Conservation (phyloP, 306 rosid species). For the Rosa persica region DNA sequence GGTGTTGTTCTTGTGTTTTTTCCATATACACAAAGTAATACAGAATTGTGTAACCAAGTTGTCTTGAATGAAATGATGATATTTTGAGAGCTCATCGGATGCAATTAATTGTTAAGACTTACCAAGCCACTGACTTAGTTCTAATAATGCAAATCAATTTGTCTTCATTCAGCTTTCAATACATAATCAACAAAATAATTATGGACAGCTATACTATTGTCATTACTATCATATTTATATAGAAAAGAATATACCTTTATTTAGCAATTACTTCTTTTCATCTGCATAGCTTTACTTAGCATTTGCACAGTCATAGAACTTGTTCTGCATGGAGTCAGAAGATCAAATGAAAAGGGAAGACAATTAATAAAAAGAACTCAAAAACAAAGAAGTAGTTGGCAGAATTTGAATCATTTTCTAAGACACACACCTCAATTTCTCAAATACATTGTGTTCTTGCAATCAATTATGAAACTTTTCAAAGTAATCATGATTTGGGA, state of each 20-base stretch:
- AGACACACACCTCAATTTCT: constrained; percentile 35
- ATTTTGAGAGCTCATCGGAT: constrained; percentile 11
- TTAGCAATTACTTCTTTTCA: constrained; percentile 35
- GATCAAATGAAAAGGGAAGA: background rate
- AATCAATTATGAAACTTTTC: constrained; percentile 55
- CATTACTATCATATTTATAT: constrained; percentile 34
- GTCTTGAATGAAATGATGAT: background rate
- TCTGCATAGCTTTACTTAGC: constrained; percentile 13
- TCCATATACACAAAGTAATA: constrained; percentile 2
- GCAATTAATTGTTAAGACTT: constrained; percentile 13
- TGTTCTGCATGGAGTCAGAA: constrained; percentile 4
- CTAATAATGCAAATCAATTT: constrained; percentile 34
- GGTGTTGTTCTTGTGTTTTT: constrained; percentile 12
- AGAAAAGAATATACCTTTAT: constrained; percentile 33
- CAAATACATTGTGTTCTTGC: constrained; percentile 31
- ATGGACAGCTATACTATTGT: constrained; percentile 46
- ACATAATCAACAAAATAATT: constrained; percentile 25
- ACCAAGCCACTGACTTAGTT: background rate
- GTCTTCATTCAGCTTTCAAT: constrained; percentile 41
- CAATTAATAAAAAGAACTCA: background rate
- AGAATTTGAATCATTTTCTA: constrained; percentile 15
- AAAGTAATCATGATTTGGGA: constrained; percentile 46
- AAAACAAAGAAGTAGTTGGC: background rate
- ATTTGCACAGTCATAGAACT: constrained; percentile 10
- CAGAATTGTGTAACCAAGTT: background rate